These are phyloP conservation scores for Blastobotrys persicus DNA, from an alignment of 1,139 yeast genomes.

Conservation along the genomic window DNA sequence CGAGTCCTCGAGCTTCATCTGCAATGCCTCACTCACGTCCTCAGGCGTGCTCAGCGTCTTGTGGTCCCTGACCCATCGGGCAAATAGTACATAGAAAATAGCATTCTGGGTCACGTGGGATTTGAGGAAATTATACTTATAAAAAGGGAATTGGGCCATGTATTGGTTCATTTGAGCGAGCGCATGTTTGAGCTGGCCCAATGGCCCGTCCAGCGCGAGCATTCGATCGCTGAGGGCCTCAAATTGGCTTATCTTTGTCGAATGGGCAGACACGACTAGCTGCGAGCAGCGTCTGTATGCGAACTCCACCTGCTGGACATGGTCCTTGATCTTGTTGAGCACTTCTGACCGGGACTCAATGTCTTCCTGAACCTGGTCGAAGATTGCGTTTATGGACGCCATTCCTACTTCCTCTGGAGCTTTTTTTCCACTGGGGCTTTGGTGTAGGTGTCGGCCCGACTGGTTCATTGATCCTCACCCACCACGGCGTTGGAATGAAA, in stretches of 20 bases:
- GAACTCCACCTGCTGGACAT: slow-evolving; percentile 18
- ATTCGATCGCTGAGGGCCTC: slow-evolving; percentile 12
- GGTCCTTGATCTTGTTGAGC: slow-evolving; percentile 17
- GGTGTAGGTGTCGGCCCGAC: no score
- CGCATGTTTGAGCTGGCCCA: slow-evolving; percentile 9
- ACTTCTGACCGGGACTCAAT: slow-evolving; percentile 13
- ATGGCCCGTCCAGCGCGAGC: not conserved
- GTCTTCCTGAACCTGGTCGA: slow-evolving; percentile 15
- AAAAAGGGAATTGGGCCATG: slow-evolving; percentile 24
- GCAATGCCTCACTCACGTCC: slow-evolving; percentile 21
- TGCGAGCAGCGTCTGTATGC: slow-evolving; percentile 19
- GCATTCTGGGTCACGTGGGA: slow-evolving; percentile 28
- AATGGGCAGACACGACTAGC: slow-evolving; percentile 21
- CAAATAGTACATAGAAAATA: slow-evolving; percentile 21
- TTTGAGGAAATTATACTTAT: slow-evolving; percentile 31
- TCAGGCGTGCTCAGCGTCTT: slow-evolving; percentile 20
- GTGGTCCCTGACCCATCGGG: slow-evolving; percentile 25
- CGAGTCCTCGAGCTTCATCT: slow-evolving; percentile 16
- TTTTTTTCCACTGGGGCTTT: no score
- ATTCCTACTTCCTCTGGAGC: no score
- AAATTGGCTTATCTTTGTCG: slow-evolving; percentile 12
- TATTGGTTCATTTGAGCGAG: slow-evolving; percentile 14
- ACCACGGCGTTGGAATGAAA: no score
- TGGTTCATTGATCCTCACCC: no score
- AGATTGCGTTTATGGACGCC: slow-evolving; percentile 11